Evolutionary conservation across 805 yeast species (phyloP).

Genomic region (Novakomyces olei): DNA sequence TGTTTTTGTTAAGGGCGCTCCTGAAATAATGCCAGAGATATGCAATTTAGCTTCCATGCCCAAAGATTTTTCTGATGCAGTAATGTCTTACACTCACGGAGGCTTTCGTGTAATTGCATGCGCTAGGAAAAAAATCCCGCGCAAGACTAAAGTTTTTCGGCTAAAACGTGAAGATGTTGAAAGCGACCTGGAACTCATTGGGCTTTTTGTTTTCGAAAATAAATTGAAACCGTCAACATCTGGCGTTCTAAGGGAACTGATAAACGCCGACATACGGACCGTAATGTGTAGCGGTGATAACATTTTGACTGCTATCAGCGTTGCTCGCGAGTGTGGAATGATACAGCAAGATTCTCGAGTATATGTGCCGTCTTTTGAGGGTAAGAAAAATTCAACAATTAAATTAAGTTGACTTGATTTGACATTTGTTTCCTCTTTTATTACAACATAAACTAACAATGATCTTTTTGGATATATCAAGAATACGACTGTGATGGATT

Average conservation of each 20-base stretch:
- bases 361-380: conserved; percentile 46
- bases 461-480: too few species aligned
- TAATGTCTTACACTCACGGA: conserved; percentile 71
- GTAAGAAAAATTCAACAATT: conserved; percentile 17
- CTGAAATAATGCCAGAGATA: conserved; percentile 68
- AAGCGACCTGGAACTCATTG: conserved; percentile 45
- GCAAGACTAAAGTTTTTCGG: conserved; percentile 25
- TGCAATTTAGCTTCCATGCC: conserved; percentile 60
- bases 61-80: conserved; percentile 40
- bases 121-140: conserved; percentile 37
- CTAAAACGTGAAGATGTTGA: conserved; percentile 47
- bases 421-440: too few species aligned
- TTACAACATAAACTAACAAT: too few species aligned
- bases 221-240: conserved; percentile 54
- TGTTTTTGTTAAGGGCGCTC: conserved; percentile 84
- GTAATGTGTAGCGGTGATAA: conserved; percentile 98
- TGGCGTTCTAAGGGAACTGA: conserved; percentile 34
- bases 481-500: too few species aligned
- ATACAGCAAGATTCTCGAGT: conserved; percentile 26
- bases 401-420: too few species aligned
- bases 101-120: conserved; percentile 94
- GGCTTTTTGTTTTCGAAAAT: conserved; percentile 83
- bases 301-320: conserved; percentile 81
- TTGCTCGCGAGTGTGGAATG: conserved; percentile 64
- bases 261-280: conserved; percentile 52